Base-by-base conservation (phyloP, 208 protist genomes). In the Trypanosomatidae sp. region DNA sequence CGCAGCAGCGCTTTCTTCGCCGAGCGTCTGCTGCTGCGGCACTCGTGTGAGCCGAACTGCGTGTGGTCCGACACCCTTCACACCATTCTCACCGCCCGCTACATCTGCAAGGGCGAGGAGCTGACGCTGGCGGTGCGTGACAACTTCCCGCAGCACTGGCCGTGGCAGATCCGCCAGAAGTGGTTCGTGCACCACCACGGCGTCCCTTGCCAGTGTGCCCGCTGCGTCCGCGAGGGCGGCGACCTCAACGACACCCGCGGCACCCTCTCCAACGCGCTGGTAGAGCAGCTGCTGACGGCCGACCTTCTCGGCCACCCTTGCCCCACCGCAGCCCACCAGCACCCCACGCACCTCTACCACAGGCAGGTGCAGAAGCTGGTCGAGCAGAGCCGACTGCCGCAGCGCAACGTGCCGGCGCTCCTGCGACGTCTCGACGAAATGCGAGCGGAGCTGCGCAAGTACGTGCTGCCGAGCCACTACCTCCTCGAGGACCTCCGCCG, bases 1-100 rank as follows among this genome's bases (percentile, higher is more conserved):
- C 64, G 75, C 55, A 65, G 67, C 65, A 62, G 56, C 65, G 39
- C 70, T 47, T 56, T 82, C 66, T 81, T 77, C 68, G 39, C 72
- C 3, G 77, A 86, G 75, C 66, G 73, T 6, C 50, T 84, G 22
- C 68, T 81, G 36, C 72, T 89, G 17, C 84, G 84, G 3, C 84
- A 89, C 76, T 89, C 84, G 10, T 89, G 84, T 60, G 80, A 86
- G 73, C 78, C 84, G 17, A 89, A 89, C 71, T 89, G 84, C 53
- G 44, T 74, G 2, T 89, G 84, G 84, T 83, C 78, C 44, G 74
- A 78, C 22, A 76, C 66, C 8, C 72, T 73, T 28, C 74, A 47
- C 59, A 55, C 52, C 59, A 72, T 83, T 36, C 62, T 80, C 41
- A 89, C 84, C 12, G 69, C 74, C 47, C 84, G 84, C 28, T 89